Base-by-base conservation (phyloP, 768 basidiomycete genomes). In the Podaxis sp. region DNA sequence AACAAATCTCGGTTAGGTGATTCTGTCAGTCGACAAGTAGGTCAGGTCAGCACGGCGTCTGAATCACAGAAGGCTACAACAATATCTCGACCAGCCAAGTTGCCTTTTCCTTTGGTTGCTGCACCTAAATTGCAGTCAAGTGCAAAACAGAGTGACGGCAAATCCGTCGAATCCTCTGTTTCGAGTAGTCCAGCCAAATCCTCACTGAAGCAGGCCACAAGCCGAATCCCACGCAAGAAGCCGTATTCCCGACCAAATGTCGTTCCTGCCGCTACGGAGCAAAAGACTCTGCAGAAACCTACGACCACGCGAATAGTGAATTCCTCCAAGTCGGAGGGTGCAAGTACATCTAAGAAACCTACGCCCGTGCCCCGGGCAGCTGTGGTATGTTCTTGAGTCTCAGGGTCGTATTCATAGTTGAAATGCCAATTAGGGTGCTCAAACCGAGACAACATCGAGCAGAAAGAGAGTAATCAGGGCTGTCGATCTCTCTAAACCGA, bases 181-280 rank as follows among this genome's bases (percentile, higher is more conserved):
- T 38, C 57, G 63, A 36, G 52, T 49, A 76, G 72, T 64, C 71
- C 77, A 41, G 63, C 67, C 4, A 82, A 80, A 59, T 83, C 83
- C 17, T 77, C 64, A 50, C 68, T 87, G 57, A 84, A 80, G 67
- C 83, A 86, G 64, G 71, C 76, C 7, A 79, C 76, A 0, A 86
- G 87, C 71, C 79, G 79, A 69, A 89, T 89, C 66, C 87, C 87
- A 17, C 79, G 87, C 63, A 84, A 71, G 25, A 88, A 87, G 58
- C 87, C 86, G 2, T 89, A 88, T 71, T 73, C 80, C 33, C 78
- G 84, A 62, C 77, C 68, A 4, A 22, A 52, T 8, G 63, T 57
- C 11, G 40, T 56, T n/a, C 41, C 63, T 33, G 19, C 41, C 2
- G 49, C 15, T 6, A 50, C 57, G n/a, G 55, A 51, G 43, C 63